Conservation (phyloP, 2,329 filamentous ascomycete species). For the Atkinsonella texensis region DNA sequence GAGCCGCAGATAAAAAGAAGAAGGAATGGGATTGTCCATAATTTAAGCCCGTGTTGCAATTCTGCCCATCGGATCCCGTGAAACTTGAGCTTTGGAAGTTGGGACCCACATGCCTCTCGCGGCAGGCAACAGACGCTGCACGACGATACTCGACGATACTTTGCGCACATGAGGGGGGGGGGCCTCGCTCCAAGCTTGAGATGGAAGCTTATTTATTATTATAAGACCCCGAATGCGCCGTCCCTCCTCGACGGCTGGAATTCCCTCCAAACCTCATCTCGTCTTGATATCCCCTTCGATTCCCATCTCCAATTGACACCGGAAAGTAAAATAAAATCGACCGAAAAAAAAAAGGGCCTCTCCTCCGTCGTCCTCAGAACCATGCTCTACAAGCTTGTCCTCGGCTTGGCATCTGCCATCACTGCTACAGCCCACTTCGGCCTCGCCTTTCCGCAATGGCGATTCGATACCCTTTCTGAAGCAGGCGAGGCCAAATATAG, state of each 20-base stretch:
- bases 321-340: not conserved
- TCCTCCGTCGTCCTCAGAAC: slow-evolving; percentile 4
- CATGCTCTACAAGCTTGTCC: slow-evolving; percentile 21
- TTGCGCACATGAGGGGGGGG: too few relatives aligned
- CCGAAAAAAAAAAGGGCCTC: not conserved
- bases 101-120: too few relatives aligned
- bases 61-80: too few relatives aligned
- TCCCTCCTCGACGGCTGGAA: too few relatives aligned
- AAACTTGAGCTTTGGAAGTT: too few relatives aligned
- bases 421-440: slow-evolving; percentile 36
- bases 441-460: slow-evolving; percentile 35
- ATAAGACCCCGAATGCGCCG: not conserved
- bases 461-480: slow-evolving; percentile 32
- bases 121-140: too few relatives aligned
- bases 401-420: slow-evolving; percentile 23
- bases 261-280: not conserved
- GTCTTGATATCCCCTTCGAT: not conserved
- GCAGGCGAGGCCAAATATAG: slow-evolving; percentile 27
- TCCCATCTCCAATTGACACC: not conserved
- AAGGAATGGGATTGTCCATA: too few relatives aligned
- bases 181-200: not conserved
- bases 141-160: too few relatives aligned
- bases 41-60: too few relatives aligned
- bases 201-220: not conserved
- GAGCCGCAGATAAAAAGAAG: too few relatives aligned